Conservation (phyloP, 257 asterid species). For the Petunia secreta region DNA sequence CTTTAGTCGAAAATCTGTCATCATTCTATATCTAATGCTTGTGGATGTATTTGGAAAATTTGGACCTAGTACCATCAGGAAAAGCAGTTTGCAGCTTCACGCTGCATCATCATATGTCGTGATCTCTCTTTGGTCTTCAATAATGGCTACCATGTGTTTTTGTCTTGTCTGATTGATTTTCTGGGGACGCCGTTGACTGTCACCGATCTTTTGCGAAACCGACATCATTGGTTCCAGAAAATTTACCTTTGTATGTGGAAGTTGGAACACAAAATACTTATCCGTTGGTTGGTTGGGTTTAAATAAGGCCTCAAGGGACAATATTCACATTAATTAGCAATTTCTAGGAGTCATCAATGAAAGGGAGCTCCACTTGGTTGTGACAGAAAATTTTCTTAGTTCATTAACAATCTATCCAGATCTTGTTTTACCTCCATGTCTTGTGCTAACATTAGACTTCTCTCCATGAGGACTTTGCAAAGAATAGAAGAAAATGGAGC, state of each 20-base stretch:
- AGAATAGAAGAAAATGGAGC: background rate
- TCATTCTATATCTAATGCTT: background rate
- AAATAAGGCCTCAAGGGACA: too few species aligned
- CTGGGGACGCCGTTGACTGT: too few species aligned
- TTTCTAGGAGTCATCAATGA: background rate
- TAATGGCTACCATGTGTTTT: background rate
- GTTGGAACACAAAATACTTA: too few species aligned
- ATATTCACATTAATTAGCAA: background rate
- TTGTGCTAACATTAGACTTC: background rate
- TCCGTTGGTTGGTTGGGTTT: too few species aligned
- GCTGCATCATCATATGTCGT: background rate
- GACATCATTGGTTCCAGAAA: too few species aligned
- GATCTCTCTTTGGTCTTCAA: background rate
- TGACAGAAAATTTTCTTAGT: background rate
- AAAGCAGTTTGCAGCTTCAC: background rate
- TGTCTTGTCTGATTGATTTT: too few species aligned
- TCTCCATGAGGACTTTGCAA: background rate
- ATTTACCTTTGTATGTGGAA: too few species aligned
- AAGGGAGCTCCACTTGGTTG: background rate
- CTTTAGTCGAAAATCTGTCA: background rate
- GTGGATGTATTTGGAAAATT: background rate
- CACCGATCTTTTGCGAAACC: too few species aligned
- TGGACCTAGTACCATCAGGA: too few species aligned
- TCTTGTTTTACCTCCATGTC: constrained; percentile 18
- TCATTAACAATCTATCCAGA: background rate